Evolutionary conservation across 2,329 filamentous ascomycete species (phyloP), one percentile per base, ranked within the genome.

Genomic region (Talaromyces sp.): DNA sequence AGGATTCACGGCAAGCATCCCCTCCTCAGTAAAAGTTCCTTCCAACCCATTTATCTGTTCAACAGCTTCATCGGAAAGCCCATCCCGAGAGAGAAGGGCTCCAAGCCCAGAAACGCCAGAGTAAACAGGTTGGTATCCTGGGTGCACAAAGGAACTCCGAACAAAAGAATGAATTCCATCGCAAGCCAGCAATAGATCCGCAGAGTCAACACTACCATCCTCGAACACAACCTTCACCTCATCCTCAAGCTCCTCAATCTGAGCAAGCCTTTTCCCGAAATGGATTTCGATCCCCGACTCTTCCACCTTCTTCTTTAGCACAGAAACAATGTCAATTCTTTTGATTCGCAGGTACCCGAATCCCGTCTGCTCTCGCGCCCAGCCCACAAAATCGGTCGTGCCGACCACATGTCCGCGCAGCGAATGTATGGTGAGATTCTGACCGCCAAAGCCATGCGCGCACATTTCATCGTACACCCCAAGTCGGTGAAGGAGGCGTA

Each of bases 101-200:
- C 48, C 49, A 4, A 59, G 45, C 57, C 53, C 51, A 4, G 66
- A 64, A 27, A 71, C 56, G 17, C 71, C 70, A 1, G 71, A 71
- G 53, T 75, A 75, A 20, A 66, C 66, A 8, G 72, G 62, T 4
- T 16, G 42, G 17, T 51, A 45, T 3, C 17, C 52, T 3, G 69
- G 66, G 52, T 72, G 65, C 32, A 75, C 62, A 45, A 68, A 60
- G 2, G 57, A 33, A 14, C 47, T 61, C 9, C 74, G 69, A 10
- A 74, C 69, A 27, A 58, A 52, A 1, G 72, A 75, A 46, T 75
- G 73, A 22, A 75, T 72, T 2, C 74, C 73, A 58, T 76, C 73
- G 57, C 73, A 75, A 1, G 72, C 74, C 13, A 76, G 55, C 3
- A 72, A 35, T 9, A 72, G n/a, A 54, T 69, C 65, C 2, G 63